These are phyloP conservation scores for Solanum verrucosum DNA, from an alignment of 257 asterid species.

Conservation along the genomic window DNA sequence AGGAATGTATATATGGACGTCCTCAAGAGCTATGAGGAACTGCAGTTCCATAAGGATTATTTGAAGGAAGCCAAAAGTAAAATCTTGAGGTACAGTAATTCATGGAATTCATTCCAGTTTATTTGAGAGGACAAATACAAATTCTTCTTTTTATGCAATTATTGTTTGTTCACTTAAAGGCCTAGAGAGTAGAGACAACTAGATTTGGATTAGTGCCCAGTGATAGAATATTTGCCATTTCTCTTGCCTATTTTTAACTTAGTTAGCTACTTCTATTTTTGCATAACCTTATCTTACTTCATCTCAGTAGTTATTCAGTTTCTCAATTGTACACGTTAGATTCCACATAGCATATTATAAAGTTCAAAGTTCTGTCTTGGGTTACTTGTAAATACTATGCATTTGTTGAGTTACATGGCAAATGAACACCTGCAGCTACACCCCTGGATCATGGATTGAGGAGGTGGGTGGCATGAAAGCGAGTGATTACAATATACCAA, in stretches of 20 bases:
- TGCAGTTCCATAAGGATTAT: conserved; percentile 12
- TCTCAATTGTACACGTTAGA: neutral
- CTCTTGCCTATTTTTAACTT: neutral
- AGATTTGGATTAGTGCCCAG: neutral
- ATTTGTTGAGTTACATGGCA: neutral
- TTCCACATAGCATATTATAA: neutral
- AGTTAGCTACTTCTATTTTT: neutral
- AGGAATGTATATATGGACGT: conserved; percentile 30
- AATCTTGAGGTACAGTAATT: conserved; percentile 46
- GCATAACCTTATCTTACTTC: neutral
- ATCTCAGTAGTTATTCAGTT: neutral
- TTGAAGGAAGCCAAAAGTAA: conserved; percentile 36
- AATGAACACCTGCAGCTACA: conserved; percentile 41
- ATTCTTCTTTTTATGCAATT: neutral
- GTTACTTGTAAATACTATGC: neutral
- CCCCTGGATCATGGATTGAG: conserved; percentile 65
- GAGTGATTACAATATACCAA: conserved; percentile 28
- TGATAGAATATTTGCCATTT: neutral
- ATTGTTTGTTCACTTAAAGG: neutral
- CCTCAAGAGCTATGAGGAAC: conserved; percentile 37
- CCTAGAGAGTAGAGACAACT: neutral
- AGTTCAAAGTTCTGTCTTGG: neutral
- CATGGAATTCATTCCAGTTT: neutral
- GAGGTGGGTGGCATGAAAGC: conserved; percentile 18
- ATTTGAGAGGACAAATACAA: neutral